Conservation (phyloP, 1,139 yeast species). For the Taphrina communis region DNA sequence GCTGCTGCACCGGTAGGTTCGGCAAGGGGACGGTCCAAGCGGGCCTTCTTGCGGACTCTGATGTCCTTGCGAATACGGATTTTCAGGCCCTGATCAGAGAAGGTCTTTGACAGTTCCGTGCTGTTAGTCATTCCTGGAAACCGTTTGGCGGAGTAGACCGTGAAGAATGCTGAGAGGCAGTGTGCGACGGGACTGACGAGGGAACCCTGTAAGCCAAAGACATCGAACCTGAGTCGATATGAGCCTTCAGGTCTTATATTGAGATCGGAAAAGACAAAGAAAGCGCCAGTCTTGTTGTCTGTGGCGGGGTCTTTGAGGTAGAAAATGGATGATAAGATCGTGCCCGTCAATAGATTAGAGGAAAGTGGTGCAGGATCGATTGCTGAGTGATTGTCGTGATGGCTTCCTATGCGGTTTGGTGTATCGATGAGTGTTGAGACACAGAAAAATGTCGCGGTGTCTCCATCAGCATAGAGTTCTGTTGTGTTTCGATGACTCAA, state of each 20-base stretch:
- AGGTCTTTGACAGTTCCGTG: slow-evolving; percentile 33
- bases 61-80: slow-evolving; percentile 40
- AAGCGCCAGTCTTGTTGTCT: slow-evolving; percentile 43
- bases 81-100: slow-evolving; percentile 37
- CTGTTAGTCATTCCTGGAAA: slow-evolving; percentile 51
- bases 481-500: slow-evolving; percentile 4
- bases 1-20: background rate
- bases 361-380: slow-evolving; percentile 5
- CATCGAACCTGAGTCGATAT: slow-evolving; percentile 50
- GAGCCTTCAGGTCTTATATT: slow-evolving; percentile 52
- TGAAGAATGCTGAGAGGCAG: slow-evolving; percentile 48
- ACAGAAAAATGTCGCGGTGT: slow-evolving; percentile 28
- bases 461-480: slow-evolving; percentile 24
- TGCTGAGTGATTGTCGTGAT: background rate
- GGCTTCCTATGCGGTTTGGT: background rate
- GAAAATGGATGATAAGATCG: slow-evolving; percentile 26
- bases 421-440: slow-evolving; percentile 19
- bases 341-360: slow-evolving; percentile 29
- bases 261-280: slow-evolving; percentile 52
- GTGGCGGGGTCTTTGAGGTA: slow-evolving; percentile 24
- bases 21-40: background rate
- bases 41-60: slow-evolving; percentile 26
- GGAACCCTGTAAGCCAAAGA: slow-evolving; percentile 45
- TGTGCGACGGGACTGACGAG: slow-evolving; percentile 44
- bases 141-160: slow-evolving; percentile 53